Base-by-base conservation (phyloP, 768 basidiomycete genomes). In the Boletus reticuloceps region DNA sequence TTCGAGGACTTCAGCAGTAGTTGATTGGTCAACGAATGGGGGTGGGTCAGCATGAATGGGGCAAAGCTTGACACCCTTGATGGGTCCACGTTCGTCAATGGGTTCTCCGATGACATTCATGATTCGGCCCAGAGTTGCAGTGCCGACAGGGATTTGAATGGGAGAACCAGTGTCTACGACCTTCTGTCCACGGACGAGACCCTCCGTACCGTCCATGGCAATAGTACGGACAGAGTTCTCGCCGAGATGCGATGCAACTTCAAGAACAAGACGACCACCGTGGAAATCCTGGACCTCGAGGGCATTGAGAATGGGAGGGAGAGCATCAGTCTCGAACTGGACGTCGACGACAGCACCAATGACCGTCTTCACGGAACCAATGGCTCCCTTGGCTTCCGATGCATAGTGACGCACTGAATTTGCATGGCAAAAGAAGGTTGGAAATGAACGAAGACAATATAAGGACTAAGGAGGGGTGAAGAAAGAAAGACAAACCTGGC, bases 51-150 rank as follows among this genome's bases (percentile, higher is more conserved):
- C 91, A 77, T 99, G 97, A 72, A 99, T 99, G 66, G 96, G 91
- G 59, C 70, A 84, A 59, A 87, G 79, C 78, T 91, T 94, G 76
- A 88, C 93, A 72, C 94, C 96, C 76, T 91, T 89, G 80, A 98
- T 98, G 62, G 95, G 95, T 56, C 97, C 97, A 79, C 97, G 94
- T 75, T 98, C 95, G 76, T 99, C 97, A 73, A 99, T 98, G 71
- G 97, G 94, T 74, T 98, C 95, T 68, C 97, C 97, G 77, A 99
- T 98, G 77, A 99, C 97, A 77, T 98, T 99, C 94, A 99, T 98
- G 83, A 99, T 99, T 70, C 97, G 94, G 47, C 97, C 97, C 56
- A 99, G 88, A 54, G 92, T 95, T 55, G 83, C 92, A 58, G 84
- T 84, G 60, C 97, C 97, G 69, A 99, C 97, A 64, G 97, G 97